A percentile compares a stretch with the other conserved stretches of the same genome.
phyloP scores from a whole-genome alignment of 2,329 filamentous ascomycete species.

The Metarhizium brunneum region DNA sequence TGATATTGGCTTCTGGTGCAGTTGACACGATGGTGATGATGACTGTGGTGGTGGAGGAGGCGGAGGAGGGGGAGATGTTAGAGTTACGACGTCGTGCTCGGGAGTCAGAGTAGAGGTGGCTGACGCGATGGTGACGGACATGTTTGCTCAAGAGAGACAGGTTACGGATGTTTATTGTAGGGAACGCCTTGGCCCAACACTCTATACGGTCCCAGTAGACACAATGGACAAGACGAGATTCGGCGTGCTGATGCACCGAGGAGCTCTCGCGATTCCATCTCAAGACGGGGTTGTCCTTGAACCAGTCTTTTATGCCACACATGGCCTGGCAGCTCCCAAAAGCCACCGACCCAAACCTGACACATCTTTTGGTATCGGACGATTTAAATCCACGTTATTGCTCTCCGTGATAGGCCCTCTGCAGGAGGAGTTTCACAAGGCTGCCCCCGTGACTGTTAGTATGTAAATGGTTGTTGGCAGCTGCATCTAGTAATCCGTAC shows the following conservation, averaged over 20 bases:
- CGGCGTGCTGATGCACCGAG: not conserved
- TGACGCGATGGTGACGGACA: constrained; percentile 5
- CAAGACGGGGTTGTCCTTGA: not conserved
- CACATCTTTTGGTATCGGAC: not conserved
- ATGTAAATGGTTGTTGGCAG: not conserved
- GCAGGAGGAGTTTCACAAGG: not conserved
- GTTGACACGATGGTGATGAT: constrained; percentile 5
- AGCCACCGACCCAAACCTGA: not conserved
- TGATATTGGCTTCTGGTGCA: constrained; percentile 41
- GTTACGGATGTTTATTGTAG: not conserved
- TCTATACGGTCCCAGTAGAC: not conserved
- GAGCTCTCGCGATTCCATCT: not conserved
- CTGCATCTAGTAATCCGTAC: not conserved
- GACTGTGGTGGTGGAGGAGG: not conserved
- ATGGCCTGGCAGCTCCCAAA: not conserved
- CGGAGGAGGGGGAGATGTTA: not conserved
- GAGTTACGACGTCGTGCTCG: not conserved
- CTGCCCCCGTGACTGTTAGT: not conserved
- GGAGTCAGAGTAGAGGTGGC: not conserved
- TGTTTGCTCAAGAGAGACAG: not conserved
- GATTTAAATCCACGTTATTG: not conserved
- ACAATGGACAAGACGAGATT: not conserved
- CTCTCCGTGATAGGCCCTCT: not conserved
- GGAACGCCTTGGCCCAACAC: not conserved
- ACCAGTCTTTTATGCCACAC: not conserved